phyloP scores from a whole-genome alignment of 352 stramenopile genomes.

The Phytopythium oedochilum region DNA sequence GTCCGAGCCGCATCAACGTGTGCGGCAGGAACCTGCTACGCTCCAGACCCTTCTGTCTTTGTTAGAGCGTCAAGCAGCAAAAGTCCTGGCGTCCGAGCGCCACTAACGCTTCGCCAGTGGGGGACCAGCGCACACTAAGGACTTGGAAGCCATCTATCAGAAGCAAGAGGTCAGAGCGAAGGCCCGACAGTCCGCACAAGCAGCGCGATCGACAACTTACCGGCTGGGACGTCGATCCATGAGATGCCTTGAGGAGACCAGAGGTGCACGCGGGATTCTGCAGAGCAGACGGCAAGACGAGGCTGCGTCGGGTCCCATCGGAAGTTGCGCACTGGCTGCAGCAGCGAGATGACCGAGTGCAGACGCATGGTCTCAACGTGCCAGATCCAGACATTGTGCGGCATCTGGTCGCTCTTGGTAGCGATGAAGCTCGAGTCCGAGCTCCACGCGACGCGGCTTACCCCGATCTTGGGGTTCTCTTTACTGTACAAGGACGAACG shows the following conservation, averaged over 20 bases:
- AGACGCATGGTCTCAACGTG: constrained; percentile 67
- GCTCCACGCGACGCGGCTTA: constrained; percentile 65
- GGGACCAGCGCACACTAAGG: constrained; percentile 60
- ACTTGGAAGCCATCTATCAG: constrained; percentile 62
- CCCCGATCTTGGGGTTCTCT: constrained; percentile 67
- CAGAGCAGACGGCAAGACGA: constrained; percentile 57
- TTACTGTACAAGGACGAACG: constrained; percentile 27
- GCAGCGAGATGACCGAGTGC: constrained; percentile 57
- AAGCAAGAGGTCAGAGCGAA: background rate
- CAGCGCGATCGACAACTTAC: constrained; percentile 35
- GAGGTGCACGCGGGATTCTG: constrained; percentile 60
- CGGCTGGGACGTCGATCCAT: constrained; percentile 61
- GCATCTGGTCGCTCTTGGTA: constrained; percentile 80
- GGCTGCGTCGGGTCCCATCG: constrained; percentile 49
- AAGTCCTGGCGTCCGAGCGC: constrained; percentile 63
- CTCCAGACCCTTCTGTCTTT: too few species aligned
- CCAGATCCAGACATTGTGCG: constrained; percentile 85
- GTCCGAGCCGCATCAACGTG: background rate
- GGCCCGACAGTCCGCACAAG: constrained; percentile 35
- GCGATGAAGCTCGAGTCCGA: constrained; percentile 61
- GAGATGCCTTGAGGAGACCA: constrained; percentile 62
- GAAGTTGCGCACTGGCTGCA: constrained; percentile 52
- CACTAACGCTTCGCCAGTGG: constrained; percentile 41
- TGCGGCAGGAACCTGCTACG: background rate
- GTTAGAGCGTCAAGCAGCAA: constrained; percentile 53